phyloP scores from a whole-genome alignment of 768 basidiomycete genomes.

The Kwoniella europaea region DNA sequence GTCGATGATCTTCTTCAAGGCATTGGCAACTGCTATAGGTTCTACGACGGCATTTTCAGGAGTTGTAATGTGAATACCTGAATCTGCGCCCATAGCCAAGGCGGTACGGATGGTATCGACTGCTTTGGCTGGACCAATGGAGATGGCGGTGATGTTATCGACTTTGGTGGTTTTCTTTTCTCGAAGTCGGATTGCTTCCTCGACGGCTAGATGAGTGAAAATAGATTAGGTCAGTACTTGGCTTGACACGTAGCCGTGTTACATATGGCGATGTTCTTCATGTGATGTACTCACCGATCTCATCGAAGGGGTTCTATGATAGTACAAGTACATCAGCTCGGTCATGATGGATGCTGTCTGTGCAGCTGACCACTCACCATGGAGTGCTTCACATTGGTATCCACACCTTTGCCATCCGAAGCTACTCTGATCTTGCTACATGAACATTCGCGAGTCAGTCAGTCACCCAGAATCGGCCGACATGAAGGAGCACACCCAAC shows the following conservation, averaged over 20 bases:
- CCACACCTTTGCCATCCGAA: conserved; percentile 89
- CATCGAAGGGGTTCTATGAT: conserved; percentile 92
- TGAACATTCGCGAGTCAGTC: background rate
- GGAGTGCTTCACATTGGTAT: conserved; percentile 97
- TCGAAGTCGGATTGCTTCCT: conserved; percentile 94
- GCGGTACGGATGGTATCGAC: conserved; percentile 91
- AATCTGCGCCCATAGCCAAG: conserved; percentile 96
- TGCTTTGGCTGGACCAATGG: conserved; percentile 91
- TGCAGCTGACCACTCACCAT: conserved; percentile 69
- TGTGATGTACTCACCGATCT: conserved; percentile 74
- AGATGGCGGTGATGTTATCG: conserved; percentile 85
- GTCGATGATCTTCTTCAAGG: conserved; percentile 75
- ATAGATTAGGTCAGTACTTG: too few relatives aligned
- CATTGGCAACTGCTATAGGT: conserved; percentile 87
- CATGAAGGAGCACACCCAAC: conserved; percentile 13
- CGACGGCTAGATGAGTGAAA: conserved; percentile 69
- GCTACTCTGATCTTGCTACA: conserved; percentile 89
- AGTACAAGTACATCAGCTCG: conserved; percentile 6
- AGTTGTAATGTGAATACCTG: conserved; percentile 85
- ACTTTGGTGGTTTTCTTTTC: conserved; percentile 66
- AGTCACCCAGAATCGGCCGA: background rate
- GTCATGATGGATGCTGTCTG: too few relatives aligned
- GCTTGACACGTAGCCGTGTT: too few relatives aligned
- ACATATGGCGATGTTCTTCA: background rate
- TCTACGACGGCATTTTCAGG: conserved; percentile 76